Percentiles rank a stretch among this genome's conserved stretches.
Evolutionary conservation across 176 grass and related monocot genomes (phyloP).

Genomic region (Eremochloa ophiuroides): DNA sequence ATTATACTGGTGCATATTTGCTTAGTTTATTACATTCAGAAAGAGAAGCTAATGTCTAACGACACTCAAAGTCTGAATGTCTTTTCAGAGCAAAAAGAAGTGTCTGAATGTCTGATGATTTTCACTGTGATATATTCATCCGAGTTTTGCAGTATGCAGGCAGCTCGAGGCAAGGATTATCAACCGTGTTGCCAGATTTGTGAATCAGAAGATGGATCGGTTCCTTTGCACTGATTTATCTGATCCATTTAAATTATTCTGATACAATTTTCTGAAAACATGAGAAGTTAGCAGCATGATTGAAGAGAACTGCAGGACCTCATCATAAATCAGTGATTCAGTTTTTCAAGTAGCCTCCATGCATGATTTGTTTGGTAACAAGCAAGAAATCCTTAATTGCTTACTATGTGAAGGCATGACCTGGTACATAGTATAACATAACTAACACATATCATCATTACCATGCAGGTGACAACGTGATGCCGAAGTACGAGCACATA

Average conservation of each 20-base stretch:
- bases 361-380: background rate
- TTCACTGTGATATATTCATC: background rate
- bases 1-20: too few relatives aligned
- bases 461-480: background rate
- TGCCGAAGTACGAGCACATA: too few relatives aligned
- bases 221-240: background rate
- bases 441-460: background rate
- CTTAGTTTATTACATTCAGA: too few relatives aligned
- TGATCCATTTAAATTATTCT: background rate
- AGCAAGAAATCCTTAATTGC: background rate
- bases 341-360: background rate
- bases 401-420: background rate
- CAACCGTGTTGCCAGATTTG: background rate
- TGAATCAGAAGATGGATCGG: background rate
- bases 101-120: background rate
- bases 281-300: background rate
- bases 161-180: background rate
- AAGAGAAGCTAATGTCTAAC: background rate
- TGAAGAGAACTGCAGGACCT: background rate
- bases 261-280: background rate
- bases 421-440: background rate
- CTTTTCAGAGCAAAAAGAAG: background rate
- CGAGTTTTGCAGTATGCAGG: background rate
- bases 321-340: background rate
- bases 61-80: background rate